phyloP scores from a whole-genome alignment of 306 rosid genomes.

The Sicyos baderoa region DNA sequence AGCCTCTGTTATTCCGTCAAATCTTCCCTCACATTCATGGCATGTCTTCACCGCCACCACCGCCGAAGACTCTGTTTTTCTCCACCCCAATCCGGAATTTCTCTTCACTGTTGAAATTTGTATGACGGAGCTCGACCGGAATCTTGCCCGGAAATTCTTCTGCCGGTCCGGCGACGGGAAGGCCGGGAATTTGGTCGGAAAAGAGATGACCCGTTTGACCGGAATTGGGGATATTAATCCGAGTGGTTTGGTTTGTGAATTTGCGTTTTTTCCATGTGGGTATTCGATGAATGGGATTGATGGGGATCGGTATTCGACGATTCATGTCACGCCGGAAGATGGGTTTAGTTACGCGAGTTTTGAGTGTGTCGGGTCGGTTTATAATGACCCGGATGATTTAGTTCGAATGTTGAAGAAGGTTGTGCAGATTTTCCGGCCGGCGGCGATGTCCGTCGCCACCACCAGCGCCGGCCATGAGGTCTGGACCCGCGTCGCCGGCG shows the following conservation, averaged over 20 bases:
- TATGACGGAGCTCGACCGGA: conserved; percentile 84
- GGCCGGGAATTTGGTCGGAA: conserved; percentile 60
- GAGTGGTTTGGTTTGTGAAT: conserved; percentile 64
- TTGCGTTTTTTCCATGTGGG: conserved; percentile 82
- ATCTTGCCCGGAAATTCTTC: conserved; percentile 60
- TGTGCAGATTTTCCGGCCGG: conserved; percentile 78
- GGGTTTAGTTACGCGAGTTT: conserved; percentile 93
- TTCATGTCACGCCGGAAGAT: conserved; percentile 95
- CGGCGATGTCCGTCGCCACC: conserved; percentile 71
- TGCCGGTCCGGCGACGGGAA: conserved; percentile 38
- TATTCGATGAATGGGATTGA: conserved; percentile 90
- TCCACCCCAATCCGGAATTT: conserved; percentile 19
- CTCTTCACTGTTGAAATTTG: conserved; percentile 73
- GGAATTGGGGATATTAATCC: conserved; percentile 66
- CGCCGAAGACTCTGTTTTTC: conserved; percentile 13
- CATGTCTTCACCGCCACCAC: conserved; percentile 62
- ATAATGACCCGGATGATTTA: conserved; percentile 34
- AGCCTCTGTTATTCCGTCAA: conserved; percentile 79
- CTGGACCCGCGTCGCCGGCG: conserved; percentile 49
- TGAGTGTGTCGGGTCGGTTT: conserved; percentile 58
- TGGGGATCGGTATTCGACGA: conserved; percentile 75
- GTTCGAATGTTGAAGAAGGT: conserved; percentile 59
- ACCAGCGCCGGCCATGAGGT: conserved; percentile 42
- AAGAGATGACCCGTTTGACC: conserved; percentile 70
- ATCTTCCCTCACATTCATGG: conserved; percentile 64